phyloP scores from a whole-genome alignment of 495 filamentous ascomycete species.

The Talaromyces proteolyticus region DNA sequence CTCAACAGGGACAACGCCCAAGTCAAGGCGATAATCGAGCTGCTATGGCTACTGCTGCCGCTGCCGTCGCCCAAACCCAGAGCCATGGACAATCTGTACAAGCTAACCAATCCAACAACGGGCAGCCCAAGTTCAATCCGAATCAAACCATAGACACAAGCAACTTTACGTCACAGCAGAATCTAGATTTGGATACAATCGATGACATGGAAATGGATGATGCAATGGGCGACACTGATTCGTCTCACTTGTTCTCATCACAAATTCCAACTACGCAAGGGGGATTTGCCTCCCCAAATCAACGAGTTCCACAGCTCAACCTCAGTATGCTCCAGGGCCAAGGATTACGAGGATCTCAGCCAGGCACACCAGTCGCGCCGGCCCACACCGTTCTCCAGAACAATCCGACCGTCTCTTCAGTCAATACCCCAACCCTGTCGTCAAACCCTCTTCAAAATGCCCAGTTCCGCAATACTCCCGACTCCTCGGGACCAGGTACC shows the following conservation, averaged over 20 bases:
- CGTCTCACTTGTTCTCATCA: conserved; percentile 51
- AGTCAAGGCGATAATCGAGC: conserved; percentile 51
- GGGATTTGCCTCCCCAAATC: conserved; percentile 64
- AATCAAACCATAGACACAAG: conserved; percentile 15
- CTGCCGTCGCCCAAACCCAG: conserved; percentile 51
- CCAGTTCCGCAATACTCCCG: conserved; percentile 63
- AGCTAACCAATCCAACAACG: conserved; percentile 33
- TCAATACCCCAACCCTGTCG: conserved; percentile 86
- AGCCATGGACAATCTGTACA: conserved; percentile 35
- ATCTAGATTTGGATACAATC: conserved; percentile 73
- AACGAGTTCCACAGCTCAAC: conserved; percentile 61
- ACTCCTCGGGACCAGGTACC: conserved; percentile 70
- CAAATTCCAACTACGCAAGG: conserved; percentile 48
- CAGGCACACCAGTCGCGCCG: conserved; percentile 74
- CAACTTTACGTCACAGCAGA: conserved; percentile 25
- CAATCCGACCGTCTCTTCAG: conserved; percentile 96
- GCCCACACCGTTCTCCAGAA: conserved; percentile 69
- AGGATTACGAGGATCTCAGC: conserved; percentile 77
- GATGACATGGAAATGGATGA: conserved; percentile 99
- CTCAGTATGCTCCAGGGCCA: conserved; percentile 65
- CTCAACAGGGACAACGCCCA: conserved; percentile 49
- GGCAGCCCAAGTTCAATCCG: conserved; percentile 40
- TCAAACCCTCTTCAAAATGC: conserved; percentile 56
- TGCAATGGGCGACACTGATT: conserved; percentile 58
- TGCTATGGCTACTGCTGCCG: conserved; percentile 49